phyloP scores from a whole-genome alignment of 495 filamentous ascomycete genomes.

The Penicillium dipodomyicola region DNA sequence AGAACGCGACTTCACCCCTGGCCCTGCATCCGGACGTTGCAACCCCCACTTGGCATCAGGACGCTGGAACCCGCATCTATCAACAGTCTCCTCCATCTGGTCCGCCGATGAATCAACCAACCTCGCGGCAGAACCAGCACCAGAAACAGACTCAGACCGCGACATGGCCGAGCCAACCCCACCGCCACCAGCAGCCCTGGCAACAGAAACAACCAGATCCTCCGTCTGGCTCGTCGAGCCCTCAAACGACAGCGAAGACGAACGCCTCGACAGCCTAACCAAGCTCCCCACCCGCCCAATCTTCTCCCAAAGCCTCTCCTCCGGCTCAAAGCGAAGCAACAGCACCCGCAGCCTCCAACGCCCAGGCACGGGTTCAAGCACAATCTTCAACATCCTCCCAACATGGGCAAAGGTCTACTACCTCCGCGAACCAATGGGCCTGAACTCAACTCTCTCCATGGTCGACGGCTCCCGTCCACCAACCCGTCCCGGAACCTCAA shows the following conservation, averaged over 20 bases:
- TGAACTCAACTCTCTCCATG: constrained; percentile 35
- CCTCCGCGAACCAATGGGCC: constrained; percentile 31
- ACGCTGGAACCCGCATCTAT: constrained; percentile 73
- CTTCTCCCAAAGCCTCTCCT: constrained; percentile 35
- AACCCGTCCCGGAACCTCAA: constrained; percentile 30
- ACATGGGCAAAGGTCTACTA: constrained; percentile 52
- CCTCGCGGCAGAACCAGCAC: constrained; percentile 14
- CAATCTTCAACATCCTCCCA: constrained; percentile 54
- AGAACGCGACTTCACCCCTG: constrained; percentile 34
- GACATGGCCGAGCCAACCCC: constrained; percentile 19
- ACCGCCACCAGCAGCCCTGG: constrained; percentile 27
- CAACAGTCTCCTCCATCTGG: constrained; percentile 68
- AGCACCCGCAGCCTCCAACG: constrained; percentile 37
- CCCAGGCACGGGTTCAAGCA: constrained; percentile 45
- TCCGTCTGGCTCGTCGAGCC: constrained; percentile 50
- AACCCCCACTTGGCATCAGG: constrained; percentile 61
- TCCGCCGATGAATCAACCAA: constrained; percentile 36
- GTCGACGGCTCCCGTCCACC: constrained; percentile 35
- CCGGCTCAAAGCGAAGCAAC: constrained; percentile 40
- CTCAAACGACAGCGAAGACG: constrained; percentile 32
- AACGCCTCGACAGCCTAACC: constrained; percentile 42
- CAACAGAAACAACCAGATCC: constrained; percentile 32
- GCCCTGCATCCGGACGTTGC: constrained; percentile 53
- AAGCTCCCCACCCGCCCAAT: constrained; percentile 40
- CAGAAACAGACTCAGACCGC: constrained; percentile 14